These are phyloP conservation scores for Amanita brunnescens DNA, from an alignment of 768 basidiomycete genomes.

Conservation along the genomic window DNA sequence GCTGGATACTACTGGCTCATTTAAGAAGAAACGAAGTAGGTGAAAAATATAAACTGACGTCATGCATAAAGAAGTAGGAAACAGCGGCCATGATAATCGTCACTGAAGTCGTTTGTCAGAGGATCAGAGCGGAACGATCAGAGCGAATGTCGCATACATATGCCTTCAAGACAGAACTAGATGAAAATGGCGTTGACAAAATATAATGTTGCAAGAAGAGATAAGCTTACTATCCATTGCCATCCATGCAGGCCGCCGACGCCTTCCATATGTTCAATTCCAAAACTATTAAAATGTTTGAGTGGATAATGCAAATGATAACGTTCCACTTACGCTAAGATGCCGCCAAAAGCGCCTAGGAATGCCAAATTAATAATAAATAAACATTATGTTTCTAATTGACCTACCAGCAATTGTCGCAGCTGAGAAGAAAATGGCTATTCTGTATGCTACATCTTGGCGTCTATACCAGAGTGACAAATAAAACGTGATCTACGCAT, in stretches of 20 bases:
- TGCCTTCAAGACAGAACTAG: conserved; percentile 39
- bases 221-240: conserved; percentile 38
- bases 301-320: not conserved
- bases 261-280: conserved; percentile 36
- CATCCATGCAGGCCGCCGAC: conserved; percentile 31
- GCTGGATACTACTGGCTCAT: conserved; percentile 36
- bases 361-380: conserved; percentile 1
- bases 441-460: conserved; percentile 46
- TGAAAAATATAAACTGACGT: conserved; percentile 24
- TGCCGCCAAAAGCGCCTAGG: conserved; percentile 37
- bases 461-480: conserved; percentile 55
- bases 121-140: not conserved
- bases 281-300: conserved; percentile 31
- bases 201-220: not conserved
- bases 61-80: conserved; percentile 46
- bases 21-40: not conserved
- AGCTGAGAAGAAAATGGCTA: conserved; percentile 58
- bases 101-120: conserved; percentile 4
- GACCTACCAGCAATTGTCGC: conserved; percentile 41
- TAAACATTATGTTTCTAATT: not conserved
- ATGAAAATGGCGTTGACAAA: not conserved
- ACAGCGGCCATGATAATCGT: conserved; percentile 32
- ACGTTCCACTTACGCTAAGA: conserved; percentile 32
- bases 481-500: conserved; percentile 29
- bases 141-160: conserved; percentile 15